A percentile compares a stretch with the other conserved stretches of the same genome.
Conservation (phyloP, 768 basidiomycete genomes). For the Kwoniella pini region DNA sequence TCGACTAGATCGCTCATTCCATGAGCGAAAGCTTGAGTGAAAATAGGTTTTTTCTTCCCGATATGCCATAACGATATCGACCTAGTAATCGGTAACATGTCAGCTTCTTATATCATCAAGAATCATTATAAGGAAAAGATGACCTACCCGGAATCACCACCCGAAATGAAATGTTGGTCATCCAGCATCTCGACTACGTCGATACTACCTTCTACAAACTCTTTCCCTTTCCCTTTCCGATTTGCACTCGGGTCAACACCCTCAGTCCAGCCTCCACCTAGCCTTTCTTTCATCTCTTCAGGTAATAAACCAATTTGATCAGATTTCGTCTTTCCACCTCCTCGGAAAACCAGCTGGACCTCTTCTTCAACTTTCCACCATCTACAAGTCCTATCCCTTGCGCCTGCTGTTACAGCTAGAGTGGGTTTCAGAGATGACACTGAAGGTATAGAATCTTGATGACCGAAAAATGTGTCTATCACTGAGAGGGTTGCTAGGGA, state of each 20-base stretch:
- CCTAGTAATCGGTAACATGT: slow-evolving; percentile 55
- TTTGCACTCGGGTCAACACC: slow-evolving; percentile 62
- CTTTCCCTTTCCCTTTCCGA: slow-evolving; percentile 58
- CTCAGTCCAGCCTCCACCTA: slow-evolving; percentile 50
- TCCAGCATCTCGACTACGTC: slow-evolving; percentile 95
- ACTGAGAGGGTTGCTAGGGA: slow-evolving; percentile 73
- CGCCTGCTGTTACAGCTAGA: slow-evolving; percentile 81
- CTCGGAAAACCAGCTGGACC: slow-evolving; percentile 91
- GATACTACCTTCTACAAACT: slow-evolving; percentile 83
- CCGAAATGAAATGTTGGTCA: slow-evolving; percentile 86
- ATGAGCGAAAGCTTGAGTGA: slow-evolving; percentile 81
- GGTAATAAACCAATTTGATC: slow-evolving; percentile 64
- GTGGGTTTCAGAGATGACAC: slow-evolving; percentile 81
- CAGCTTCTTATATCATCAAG: background rate
- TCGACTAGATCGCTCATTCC: slow-evolving; percentile 60
- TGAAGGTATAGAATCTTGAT: slow-evolving; percentile 80
- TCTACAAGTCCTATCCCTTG: slow-evolving; percentile 83
- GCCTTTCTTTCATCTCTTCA: slow-evolving; percentile 66
- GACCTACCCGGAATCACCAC: slow-evolving; percentile 92
- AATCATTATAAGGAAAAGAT: background rate
- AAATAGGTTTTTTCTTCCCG: slow-evolving; percentile 91
- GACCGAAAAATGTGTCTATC: slow-evolving; percentile 94
- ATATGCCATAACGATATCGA: slow-evolving; percentile 92
- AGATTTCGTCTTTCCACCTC: slow-evolving; percentile 76
- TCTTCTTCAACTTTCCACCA: slow-evolving; percentile 98